These are phyloP conservation scores for Colletotrichum tropicale DNA, from an alignment of 2,329 filamentous ascomycete species.

Conservation along the genomic window DNA sequence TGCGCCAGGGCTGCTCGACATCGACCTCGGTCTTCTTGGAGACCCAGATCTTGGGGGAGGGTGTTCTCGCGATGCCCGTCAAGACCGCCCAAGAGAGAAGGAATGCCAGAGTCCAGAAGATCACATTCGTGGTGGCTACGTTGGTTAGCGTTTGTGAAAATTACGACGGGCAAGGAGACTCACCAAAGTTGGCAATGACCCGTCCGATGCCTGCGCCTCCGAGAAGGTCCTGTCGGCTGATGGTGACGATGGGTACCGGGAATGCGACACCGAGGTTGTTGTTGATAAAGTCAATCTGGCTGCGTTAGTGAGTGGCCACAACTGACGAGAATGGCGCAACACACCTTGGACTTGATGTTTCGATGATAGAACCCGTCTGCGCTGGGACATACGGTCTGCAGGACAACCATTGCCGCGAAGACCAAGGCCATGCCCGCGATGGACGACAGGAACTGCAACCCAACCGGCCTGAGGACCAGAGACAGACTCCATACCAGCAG, in stretches of 20 bases:
- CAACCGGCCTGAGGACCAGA: slow-evolving; percentile 31
- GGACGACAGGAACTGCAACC: slow-evolving; percentile 49
- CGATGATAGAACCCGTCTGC: slow-evolving; percentile 31
- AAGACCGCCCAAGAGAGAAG: slow-evolving; percentile 16
- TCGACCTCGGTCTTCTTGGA: neutral
- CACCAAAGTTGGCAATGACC: slow-evolving; percentile 50
- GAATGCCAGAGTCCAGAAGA: slow-evolving; percentile 39
- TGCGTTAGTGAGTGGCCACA: neutral
- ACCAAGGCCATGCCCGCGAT: slow-evolving; percentile 52
- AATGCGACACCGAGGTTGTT: slow-evolving; percentile 56
- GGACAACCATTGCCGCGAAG: slow-evolving; percentile 37
- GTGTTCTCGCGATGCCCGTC: neutral
- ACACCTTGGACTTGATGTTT: slow-evolving; percentile 37
- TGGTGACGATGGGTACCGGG: slow-evolving; percentile 52
- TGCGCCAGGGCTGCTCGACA: neutral
- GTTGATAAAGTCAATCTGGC: slow-evolving; percentile 54
- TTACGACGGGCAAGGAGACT: slow-evolving; percentile 10
- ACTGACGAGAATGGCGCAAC: neutral
- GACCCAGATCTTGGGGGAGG: neutral
- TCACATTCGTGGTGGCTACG: slow-evolving; percentile 37
- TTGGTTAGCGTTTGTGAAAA: neutral
- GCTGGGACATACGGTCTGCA: slow-evolving; percentile 19
- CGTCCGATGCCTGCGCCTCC: slow-evolving; percentile 39
- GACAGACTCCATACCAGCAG: slow-evolving; percentile 51
- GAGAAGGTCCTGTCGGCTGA: slow-evolving; percentile 39